These are phyloP conservation scores for Nakazawaea anatomiae DNA, from an alignment of 805 yeast species.

Conservation along the genomic window DNA sequence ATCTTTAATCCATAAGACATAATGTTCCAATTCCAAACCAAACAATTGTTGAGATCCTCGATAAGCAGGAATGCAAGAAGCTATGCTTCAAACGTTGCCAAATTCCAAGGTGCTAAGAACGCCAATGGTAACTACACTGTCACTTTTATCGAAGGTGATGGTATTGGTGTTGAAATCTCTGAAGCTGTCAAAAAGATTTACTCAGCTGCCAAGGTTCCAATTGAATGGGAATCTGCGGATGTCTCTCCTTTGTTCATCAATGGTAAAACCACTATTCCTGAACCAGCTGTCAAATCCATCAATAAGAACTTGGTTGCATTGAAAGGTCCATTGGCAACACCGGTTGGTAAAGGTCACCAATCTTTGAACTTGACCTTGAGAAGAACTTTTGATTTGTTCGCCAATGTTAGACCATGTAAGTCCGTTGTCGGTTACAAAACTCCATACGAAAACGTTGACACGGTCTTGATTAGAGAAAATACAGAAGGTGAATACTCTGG, in stretches of 20 bases:
- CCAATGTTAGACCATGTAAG: constrained; percentile 96
- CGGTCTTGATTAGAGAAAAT: constrained; percentile 96
- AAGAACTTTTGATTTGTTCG: constrained; percentile 93
- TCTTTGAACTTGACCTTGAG: constrained; percentile 96
- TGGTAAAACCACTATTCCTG: constrained; percentile 91
- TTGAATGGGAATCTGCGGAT: constrained; percentile 95
- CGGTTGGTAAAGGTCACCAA: constrained; percentile 98
- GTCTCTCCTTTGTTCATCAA: constrained; percentile 89
- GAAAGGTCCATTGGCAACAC: constrained; percentile 98
- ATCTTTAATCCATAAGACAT: background rate
- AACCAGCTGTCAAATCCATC: constrained; percentile 86
- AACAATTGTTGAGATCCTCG: constrained; percentile 1
- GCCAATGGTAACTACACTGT: constrained; percentile 86
- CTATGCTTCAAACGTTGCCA: constrained; percentile 47
- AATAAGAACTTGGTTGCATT: constrained; percentile 91
- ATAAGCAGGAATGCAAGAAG: constrained; percentile 23
- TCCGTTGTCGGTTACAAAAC: constrained; percentile 91
- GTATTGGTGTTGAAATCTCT: constrained; percentile 95
- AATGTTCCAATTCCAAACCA: constrained; percentile 9
- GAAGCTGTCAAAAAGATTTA: constrained; percentile 90
- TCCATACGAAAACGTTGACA: constrained; percentile 83
- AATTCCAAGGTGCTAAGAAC: constrained; percentile 58
- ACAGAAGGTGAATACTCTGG: constrained; percentile 99
- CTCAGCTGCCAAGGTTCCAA: constrained; percentile 91
- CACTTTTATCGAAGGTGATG: constrained; percentile 97